These are phyloP conservation scores for Termitomyces bulborhizus DNA, from an alignment of 768 basidiomycete species.

Conservation along the genomic window DNA sequence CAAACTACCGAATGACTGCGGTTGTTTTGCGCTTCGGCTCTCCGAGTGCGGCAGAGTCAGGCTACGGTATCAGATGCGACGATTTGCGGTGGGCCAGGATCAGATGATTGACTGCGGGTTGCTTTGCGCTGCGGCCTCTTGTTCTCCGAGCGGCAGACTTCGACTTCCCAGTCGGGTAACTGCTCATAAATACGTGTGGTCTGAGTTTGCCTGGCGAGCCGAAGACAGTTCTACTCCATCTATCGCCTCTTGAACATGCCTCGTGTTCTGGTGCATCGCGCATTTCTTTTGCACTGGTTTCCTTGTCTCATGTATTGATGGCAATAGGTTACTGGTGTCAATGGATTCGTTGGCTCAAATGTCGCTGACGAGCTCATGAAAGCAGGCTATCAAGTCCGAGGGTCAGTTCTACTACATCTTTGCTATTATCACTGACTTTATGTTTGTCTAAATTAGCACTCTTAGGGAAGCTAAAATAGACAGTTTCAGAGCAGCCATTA, in stretches of 20 bases:
- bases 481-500: conserved; percentile 8
- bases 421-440: not conserved
- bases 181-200: not conserved
- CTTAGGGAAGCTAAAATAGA: conserved; percentile 15
- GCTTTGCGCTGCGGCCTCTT: no score
- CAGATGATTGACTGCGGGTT: no score
- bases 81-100: no score
- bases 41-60: no score
- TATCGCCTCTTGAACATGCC: not conserved
- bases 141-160: no score
- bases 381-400: conserved; percentile 20
- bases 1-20: not conserved
- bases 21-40: no score
- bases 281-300: not conserved
- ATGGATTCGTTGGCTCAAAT: conserved; percentile 21
- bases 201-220: not conserved
- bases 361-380: conserved; percentile 16
- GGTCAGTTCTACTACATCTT: conserved; percentile 7
- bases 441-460: conserved; percentile 7
- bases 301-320: not conserved
- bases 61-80: no score
- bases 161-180: no score
- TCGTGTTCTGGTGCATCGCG: not conserved
- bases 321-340: conserved; percentile 18
- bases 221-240: not conserved